These are phyloP conservation scores for Fonsecaea nubica DNA, from an alignment of 2,329 filamentous ascomycete genomes.

Conservation along the genomic window DNA sequence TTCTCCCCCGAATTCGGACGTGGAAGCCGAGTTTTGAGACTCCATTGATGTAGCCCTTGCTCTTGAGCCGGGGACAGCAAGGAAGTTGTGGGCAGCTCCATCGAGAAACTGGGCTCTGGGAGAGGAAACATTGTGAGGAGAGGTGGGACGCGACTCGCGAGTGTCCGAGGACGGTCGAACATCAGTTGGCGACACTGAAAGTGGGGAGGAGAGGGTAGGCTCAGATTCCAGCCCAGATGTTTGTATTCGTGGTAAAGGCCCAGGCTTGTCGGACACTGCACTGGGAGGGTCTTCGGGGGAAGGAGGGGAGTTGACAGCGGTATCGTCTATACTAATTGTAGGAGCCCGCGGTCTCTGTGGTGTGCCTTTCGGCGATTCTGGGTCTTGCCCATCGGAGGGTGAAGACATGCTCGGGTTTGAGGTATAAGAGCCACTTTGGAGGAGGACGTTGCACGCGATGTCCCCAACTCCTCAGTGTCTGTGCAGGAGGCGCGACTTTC, in stretches of 20 bases:
- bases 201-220: constrained; percentile 43
- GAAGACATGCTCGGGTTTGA: constrained; percentile 26
- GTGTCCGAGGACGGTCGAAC: constrained; percentile 61
- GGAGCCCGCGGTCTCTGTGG: constrained; percentile 49
- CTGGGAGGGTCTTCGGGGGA: constrained; percentile 23
- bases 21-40: constrained; percentile 58
- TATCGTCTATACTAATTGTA: constrained; percentile 65
- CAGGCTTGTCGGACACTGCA: constrained; percentile 43
- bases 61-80: constrained; percentile 68
- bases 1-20: constrained; percentile 60
- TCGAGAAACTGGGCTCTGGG: constrained; percentile 59
- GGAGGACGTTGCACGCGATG: not conserved
- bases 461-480: constrained; percentile 11
- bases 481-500: constrained; percentile 1
- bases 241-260: constrained; percentile 48
- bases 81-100: constrained; percentile 62
- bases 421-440: not conserved
- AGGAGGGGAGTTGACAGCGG: constrained; percentile 46
- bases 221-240: constrained; percentile 48
- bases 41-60: constrained; percentile 69
- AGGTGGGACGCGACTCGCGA: constrained; percentile 67
- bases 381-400: constrained; percentile 26
- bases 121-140: constrained; percentile 72
- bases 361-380: constrained; percentile 23
- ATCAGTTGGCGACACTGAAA: constrained; percentile 55